Evolutionary conservation across 345 rosid genomes (phyloP), one percentile per base, ranked within the genome.

Genomic region (Eutrema heterophyllum): DNA sequence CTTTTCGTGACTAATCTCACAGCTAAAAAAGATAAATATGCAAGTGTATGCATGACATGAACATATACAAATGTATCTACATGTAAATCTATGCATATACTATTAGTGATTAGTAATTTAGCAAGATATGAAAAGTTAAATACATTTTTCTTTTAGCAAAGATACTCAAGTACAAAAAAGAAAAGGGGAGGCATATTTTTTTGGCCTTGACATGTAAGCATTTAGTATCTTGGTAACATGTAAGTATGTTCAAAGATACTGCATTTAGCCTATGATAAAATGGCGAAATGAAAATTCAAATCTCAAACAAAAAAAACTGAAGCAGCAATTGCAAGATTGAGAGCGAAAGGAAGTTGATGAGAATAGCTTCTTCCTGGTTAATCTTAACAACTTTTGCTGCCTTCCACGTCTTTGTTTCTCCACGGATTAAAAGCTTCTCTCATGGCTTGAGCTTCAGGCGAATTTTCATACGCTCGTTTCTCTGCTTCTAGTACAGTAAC

Each of bases 361-460:
- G 53, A 21, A 21, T 21, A 21, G 21, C 21, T 21, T 53, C 35
- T 26, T 11, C 15, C 2, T 78, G 70, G n/a, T n/a, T n/a, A n/a
- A n/a, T n/a, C n/a, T n/a, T n/a, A n/a, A n/a, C n/a, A n/a, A 68
- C 62, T 83, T 86, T 71, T 67, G 30, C 53, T 67, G 2, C 81
- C 45, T 77, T 83, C 76, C 9, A 75, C 38, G 45, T 88, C 93
- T 38, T 24, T 83, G 72, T 87, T 83, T 78, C 89, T 90, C 98
- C 97, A 90, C 33, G 98, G 97, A 84, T 93, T 89, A 29, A 90
- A 86, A 68, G 93, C 89, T 29, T 90, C 92, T 78, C 84, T 83
- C 18, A 83, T 51, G 26, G 96, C 97, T 79, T 82, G 87, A 67
- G 89, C 97, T 80, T 90, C 91, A 9, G 82, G 89, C 5, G 92